Conservation (phyloP, 1,139 yeast species). For the Meyerozyma carpophila region DNA sequence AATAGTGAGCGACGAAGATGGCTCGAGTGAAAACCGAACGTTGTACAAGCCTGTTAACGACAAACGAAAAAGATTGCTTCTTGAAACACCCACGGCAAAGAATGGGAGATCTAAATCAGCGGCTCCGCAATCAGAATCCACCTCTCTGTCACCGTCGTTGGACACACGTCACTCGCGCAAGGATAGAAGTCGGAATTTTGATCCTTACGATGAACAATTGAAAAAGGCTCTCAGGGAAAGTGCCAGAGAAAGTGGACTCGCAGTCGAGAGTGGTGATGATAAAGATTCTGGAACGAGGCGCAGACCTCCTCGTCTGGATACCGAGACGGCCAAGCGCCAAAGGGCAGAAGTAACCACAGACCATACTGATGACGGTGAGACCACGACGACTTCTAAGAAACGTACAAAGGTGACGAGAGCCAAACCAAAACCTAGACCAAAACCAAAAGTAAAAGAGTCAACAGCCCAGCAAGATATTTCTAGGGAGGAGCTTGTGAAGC, state of each 20-base stretch:
- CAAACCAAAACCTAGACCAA: conserved; percentile 11
- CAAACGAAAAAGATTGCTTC: conserved; percentile 40
- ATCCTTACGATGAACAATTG: conserved; percentile 61
- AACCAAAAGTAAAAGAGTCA: conserved; percentile 5
- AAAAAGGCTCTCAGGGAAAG: conserved; percentile 69
- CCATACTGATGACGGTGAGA: conserved; percentile 11
- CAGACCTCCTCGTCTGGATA: conserved; percentile 2
- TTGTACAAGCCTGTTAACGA: conserved; percentile 46
- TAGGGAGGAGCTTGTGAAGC: conserved; percentile 37
- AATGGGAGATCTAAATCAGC: conserved; percentile 11
- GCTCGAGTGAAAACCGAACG: conserved; percentile 31
- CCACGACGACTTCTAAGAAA: conserved; percentile 5
- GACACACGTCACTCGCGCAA: conserved; percentile 13
- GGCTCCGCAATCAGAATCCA: background rate
- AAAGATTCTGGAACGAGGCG: conserved; percentile 4
- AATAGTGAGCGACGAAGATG: conserved; percentile 26
- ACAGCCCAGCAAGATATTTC: conserved; percentile 13
- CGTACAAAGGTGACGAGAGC: conserved; percentile 10
- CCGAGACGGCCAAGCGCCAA: background rate
- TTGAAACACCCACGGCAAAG: conserved; percentile 11
- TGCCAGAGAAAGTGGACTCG: conserved; percentile 39
- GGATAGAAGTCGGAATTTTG: conserved; percentile 39
- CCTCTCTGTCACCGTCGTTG: background rate
- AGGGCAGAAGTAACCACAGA: background rate
- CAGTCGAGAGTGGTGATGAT: conserved; percentile 7